phyloP scores from a whole-genome alignment of 345 rosid species.

The Eucalyptus paniculata region DNA sequence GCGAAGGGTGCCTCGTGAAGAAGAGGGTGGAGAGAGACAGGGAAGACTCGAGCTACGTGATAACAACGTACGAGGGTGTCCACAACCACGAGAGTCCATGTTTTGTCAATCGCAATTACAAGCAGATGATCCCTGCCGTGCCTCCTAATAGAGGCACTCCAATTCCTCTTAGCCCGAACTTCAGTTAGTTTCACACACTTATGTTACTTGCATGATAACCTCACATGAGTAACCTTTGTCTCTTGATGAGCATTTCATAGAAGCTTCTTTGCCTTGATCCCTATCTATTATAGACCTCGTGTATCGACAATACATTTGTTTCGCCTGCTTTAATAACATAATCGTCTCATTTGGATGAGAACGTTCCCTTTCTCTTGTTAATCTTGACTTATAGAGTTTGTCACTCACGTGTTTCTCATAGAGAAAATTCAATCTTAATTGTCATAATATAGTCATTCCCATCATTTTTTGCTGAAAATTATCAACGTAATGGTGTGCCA shows the following conservation, averaged over 20 bases:
- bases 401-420: background rate
- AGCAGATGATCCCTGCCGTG: background rate
- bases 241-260: background rate
- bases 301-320: background rate
- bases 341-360: background rate
- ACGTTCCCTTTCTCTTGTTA: background rate
- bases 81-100: constrained; percentile 57
- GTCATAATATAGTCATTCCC: background rate
- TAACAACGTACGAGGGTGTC: constrained; percentile 73
- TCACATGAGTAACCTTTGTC: background rate
- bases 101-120: background rate
- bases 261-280: background rate
- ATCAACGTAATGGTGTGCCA: background rate
- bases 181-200: background rate
- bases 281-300: background rate
- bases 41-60: constrained; percentile 47
- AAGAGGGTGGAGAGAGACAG: constrained; percentile 74
- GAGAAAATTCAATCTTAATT: background rate
- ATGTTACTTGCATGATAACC: background rate
- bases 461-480: no score
- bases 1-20: constrained; percentile 67
- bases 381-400: background rate
- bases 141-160: background rate
- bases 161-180: background rate
- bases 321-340: background rate